Conservation (phyloP, 345 rosid genomes). For the Ceriops decandra region DNA sequence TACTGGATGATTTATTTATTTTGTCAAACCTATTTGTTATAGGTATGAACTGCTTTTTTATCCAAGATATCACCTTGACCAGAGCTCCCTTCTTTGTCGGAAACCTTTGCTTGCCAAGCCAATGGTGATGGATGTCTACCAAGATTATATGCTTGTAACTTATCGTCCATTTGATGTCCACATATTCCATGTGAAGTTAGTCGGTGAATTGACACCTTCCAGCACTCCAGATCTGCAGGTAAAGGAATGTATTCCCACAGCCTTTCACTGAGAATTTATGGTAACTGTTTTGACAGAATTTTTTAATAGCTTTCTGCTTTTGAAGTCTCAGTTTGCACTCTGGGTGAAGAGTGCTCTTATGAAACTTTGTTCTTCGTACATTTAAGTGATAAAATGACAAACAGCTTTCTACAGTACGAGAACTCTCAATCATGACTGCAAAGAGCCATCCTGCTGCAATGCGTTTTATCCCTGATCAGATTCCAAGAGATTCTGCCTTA, state of each 20-base stretch:
- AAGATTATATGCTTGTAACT: constrained; percentile 77
- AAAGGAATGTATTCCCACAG: constrained; percentile 24
- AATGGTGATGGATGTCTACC: constrained; percentile 95
- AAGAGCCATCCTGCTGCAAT: constrained; percentile 99
- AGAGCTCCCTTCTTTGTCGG: constrained; percentile 84
- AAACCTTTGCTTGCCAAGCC: constrained; percentile 85
- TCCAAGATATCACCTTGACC: constrained; percentile 96
- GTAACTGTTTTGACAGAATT: neutral
- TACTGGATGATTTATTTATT: constrained; percentile 2
- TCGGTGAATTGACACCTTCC: constrained; percentile 74
- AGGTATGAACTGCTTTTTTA: constrained; percentile 95
- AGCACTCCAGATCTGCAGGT: constrained; percentile 84
- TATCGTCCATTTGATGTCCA: constrained; percentile 91
- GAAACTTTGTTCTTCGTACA: constrained; percentile 47
- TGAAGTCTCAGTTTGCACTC: constrained; percentile 25
- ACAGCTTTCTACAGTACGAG: constrained; percentile 99
- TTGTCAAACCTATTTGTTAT: constrained; percentile 17
- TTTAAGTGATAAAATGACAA: constrained; percentile 99
- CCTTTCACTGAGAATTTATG: constrained; percentile 11
- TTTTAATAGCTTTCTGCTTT: constrained; percentile 10
- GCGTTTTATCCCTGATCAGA: constrained; percentile 93
- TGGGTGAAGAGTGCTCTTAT: constrained; percentile 23
- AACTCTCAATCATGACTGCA: constrained; percentile 97
- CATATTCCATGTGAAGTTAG: constrained; percentile 71
- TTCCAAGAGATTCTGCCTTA: constrained; percentile 45